Percentiles rank a stretch among this genome's conserved stretches.
Conservation (phyloP, 345 rosid genomes). For the Salix dunnii region DNA sequence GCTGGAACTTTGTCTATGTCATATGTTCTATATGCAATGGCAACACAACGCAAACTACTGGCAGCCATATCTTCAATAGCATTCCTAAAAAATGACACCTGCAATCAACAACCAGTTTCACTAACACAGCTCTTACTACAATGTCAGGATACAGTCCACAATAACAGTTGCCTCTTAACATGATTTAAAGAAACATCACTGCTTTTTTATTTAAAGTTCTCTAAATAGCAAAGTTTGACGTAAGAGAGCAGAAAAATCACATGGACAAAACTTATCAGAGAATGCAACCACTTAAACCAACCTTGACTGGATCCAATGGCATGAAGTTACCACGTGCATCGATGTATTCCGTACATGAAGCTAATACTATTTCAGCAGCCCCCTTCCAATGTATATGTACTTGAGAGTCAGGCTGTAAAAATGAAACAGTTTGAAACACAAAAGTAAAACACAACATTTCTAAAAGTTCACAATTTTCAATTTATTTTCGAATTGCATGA, state of each 20-base stretch:
- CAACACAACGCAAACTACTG: constrained; percentile 87
- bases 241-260: neutral
- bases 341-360: constrained; percentile 65
- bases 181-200: neutral
- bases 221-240: neutral
- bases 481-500: neutral
- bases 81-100: constrained; percentile 55
- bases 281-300: constrained; percentile 15
- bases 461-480: neutral
- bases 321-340: constrained; percentile 53
- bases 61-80: constrained; percentile 93
- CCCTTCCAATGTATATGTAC: constrained; percentile 96
- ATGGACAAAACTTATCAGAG: neutral
- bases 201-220: neutral
- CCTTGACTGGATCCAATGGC: constrained; percentile 63
- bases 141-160: neutral
- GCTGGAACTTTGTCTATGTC: constrained; percentile 59
- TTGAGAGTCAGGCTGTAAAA: constrained; percentile 62
- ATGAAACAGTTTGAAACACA: constrained; percentile 1
- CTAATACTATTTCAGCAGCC: constrained; percentile 90
- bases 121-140: neutral
- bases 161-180: neutral
- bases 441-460: neutral
- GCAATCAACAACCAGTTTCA: constrained; percentile 17
- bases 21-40: constrained; percentile 74